phyloP scores from a whole-genome alignment of 2,329 filamentous ascomycete genomes.

The Herpotrichia juniperi region DNA sequence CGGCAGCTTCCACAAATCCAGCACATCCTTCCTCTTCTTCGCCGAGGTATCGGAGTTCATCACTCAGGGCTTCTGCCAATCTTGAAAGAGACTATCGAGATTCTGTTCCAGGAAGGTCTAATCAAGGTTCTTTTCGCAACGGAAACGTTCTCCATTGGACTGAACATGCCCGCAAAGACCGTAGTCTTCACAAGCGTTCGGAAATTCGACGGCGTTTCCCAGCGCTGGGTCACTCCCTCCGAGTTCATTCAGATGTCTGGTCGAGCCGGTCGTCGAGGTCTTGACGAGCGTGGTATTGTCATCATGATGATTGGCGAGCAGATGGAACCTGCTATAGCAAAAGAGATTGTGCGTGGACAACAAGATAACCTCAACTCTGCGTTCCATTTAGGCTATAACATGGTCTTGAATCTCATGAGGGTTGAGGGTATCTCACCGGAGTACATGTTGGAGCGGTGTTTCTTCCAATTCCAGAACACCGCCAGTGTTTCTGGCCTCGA shows the following conservation, averaged over 20 bases:
- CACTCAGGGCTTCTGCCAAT: slow-evolving; percentile 95
- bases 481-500: slow-evolving; percentile 84
- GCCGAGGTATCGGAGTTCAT: slow-evolving; percentile 94
- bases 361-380: slow-evolving; percentile 98
- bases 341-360: slow-evolving; percentile 92
- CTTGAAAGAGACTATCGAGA: slow-evolving; percentile 97
- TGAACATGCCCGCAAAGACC: slow-evolving; percentile 99
- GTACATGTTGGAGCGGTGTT: slow-evolving; percentile 98
- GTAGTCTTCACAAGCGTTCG: slow-evolving; percentile 98
- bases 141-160: slow-evolving; percentile 96
- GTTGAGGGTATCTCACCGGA: slow-evolving; percentile 99
- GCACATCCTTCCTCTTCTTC: slow-evolving; percentile 85
- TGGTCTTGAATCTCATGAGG: slow-evolving; percentile 94
- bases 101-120: slow-evolving; percentile 95
- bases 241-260: slow-evolving; percentile 99
- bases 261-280: slow-evolving; percentile 92
- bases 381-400: slow-evolving; percentile 98
- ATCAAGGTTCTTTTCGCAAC: slow-evolving; percentile 99
- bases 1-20: slow-evolving; percentile 86
- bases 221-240: slow-evolving; percentile 86
- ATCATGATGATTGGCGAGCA: slow-evolving; percentile 99
- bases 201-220: slow-evolving; percentile 86
- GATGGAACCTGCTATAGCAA: slow-evolving; percentile 92
- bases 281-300: slow-evolving; percentile 96
- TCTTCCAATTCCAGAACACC: slow-evolving; percentile 97